Base-by-base conservation (phyloP, 1,284 basidiomycete genomes). In the Termitomyces sp. region DNA sequence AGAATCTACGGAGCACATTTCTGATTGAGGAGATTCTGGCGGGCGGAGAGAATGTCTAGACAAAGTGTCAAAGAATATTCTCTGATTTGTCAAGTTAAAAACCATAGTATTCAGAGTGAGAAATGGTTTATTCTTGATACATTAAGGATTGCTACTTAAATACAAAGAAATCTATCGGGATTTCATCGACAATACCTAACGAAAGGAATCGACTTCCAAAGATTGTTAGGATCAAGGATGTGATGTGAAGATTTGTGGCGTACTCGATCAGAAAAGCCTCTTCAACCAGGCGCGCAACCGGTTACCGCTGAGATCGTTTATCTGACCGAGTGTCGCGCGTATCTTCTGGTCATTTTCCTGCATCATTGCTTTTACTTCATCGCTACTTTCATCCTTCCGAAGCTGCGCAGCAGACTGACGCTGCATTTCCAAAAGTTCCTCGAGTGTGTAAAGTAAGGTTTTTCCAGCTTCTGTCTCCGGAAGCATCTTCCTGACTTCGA, bases 401-500 rank as follows among this genome's bases (percentile, higher is more conserved):
- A 59, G 54, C 13, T 57, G 52, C n/a, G 49, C 53, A 3, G 47
- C 54, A 21, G 38, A 40, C 10, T 49, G 49, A 12, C 46, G 50
- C 42, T 61, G 59, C 39, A 49, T 51, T 38, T 58, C 50, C 26
- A 59, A 39, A 5, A 61, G 48, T 33, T 58, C 53, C 33, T 60
- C 52, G 31, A 58, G 59, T 12, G 57, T 58, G 24, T 52, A 58
- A 15, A 55, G 52, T 39, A 59, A 55, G 28, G 54, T 46, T 31
- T 57, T 58, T n/a, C 60, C 62, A 3, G 65, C 65, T 28, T 62
- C 59, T 2, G 65, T 66, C 2, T 64, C 57, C 1, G 59, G 57
- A n/a, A 66, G 51, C 17, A 52, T 46, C 34, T 61, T 61, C 15
- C 55, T 45, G 12, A 57, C 40, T 8, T 61, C 61, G 12, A 64